Percentiles rank a stretch among this genome's conserved stretches.
phyloP scores from a whole-genome alignment of 768 basidiomycete species.

The Boletus rufocinnamomeus region DNA sequence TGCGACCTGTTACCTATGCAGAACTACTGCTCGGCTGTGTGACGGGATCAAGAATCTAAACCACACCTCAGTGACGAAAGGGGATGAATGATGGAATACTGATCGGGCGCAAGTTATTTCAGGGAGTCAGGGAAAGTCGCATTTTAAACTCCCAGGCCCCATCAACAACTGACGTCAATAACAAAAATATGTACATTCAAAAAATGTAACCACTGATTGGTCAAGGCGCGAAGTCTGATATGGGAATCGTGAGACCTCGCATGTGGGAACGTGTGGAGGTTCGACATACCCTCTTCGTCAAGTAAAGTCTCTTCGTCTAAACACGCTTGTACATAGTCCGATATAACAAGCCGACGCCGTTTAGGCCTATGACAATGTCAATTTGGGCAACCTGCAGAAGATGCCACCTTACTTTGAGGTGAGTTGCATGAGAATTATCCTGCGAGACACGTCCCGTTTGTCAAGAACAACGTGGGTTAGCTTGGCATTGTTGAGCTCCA shows the following conservation, averaged over 20 bases:
- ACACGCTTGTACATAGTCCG: slow-evolving; percentile 76
- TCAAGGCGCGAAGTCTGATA: slow-evolving; percentile 31
- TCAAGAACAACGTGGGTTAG: slow-evolving; percentile 87
- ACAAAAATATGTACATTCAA: neutral
- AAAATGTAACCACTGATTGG: neutral
- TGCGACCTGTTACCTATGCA: neutral
- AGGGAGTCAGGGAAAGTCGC: neutral
- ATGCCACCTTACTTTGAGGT: slow-evolving; percentile 62
- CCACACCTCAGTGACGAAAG: neutral
- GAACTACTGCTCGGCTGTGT: neutral
- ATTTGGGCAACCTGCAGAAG: slow-evolving; percentile 1
- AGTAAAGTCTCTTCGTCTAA: slow-evolving; percentile 82
- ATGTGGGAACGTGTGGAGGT: neutral
- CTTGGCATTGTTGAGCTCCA: slow-evolving; percentile 69
- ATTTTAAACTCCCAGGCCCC: neutral
- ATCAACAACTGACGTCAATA: neutral
- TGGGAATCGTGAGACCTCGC: slow-evolving; percentile 4
- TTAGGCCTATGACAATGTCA: slow-evolving; percentile 59
- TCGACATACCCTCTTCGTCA: slow-evolving; percentile 69
- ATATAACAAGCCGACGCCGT: slow-evolving; percentile 72
- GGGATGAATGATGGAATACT: neutral
- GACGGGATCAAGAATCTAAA: neutral
- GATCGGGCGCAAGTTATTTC: neutral
- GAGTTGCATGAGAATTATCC: slow-evolving; percentile 65
- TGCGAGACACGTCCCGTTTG: slow-evolving; percentile 76